A percentile compares a stretch with the other conserved stretches of the same genome.
These are phyloP conservation scores for Paraphysoderma sedebokerense DNA, from an alignment of 371 early-diverging fungal genomes.

Conservation along the genomic window DNA sequence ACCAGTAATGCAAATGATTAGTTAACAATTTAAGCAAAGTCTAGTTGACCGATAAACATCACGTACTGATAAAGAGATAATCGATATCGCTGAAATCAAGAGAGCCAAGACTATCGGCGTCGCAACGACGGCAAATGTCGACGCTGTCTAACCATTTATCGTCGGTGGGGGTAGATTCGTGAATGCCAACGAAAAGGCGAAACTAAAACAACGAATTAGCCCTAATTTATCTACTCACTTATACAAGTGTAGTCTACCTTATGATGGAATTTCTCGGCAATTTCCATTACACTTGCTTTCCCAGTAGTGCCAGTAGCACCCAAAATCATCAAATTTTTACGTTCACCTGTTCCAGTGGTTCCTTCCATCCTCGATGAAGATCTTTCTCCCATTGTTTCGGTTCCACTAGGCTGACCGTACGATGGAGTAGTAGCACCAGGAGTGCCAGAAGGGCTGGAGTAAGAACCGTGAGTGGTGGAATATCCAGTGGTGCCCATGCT, in stretches of 20 bases:
- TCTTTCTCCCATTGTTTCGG: no score
- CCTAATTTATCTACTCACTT: not conserved
- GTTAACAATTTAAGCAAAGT: not conserved
- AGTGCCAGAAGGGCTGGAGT: no score
- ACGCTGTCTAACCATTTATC: not conserved
- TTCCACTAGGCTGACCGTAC: no score
- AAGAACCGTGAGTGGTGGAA: no score
- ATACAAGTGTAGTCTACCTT: not conserved
- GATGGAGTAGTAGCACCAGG: no score
- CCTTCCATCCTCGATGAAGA: no score
- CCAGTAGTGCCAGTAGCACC: slow-evolving; percentile 1
- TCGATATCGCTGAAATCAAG: not conserved
- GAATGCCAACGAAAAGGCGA: not conserved
- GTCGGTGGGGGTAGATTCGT: not conserved
- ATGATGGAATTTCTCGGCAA: not conserved
- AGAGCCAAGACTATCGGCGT: not conserved
- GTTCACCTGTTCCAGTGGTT: no score
- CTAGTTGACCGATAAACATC: not conserved
- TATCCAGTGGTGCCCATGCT: no score
- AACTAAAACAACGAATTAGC: not conserved
- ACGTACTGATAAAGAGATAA: not conserved
- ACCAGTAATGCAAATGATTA: not conserved
- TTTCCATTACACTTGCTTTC: not conserved
- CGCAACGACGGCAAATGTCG: not conserved
- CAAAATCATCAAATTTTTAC: not conserved